Evolutionary conservation across 257 asterid species (phyloP), one percentile per base, ranked within the genome.

Genomic region (Salvia miltiorrhiza): DNA sequence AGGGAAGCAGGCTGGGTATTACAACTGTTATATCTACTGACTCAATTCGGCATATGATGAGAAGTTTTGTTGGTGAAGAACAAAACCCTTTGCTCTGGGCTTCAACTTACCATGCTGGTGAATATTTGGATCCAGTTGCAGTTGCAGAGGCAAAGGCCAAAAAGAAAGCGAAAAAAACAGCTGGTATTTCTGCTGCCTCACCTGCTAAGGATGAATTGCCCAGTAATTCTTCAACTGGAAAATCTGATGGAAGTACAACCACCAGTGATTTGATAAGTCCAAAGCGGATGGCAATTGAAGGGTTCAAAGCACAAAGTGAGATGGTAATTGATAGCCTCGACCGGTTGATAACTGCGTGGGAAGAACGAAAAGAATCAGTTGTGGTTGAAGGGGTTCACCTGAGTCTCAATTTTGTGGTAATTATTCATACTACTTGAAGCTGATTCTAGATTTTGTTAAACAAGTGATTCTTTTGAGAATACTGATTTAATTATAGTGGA

Each of bases 31-130:
- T 94, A 76, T 94, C 99, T 61, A 94, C 99, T 0, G 99, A 94
- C 81, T 94, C 99, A n/a, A 88, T 94, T 78, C 85, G 99, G 69
- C 99, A 94, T 83, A 94, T 94, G 99, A 91, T 94, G 99, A 81
- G 99, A 79, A 94, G 99, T 77, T 94, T 91, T 78, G 97, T 92
- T 30, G 95, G 79, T 68, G 99, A 94, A 79, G 84, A 86, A 76
- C 86, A 94, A 65, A 91, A 89, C 73, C 99, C 98, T 20, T 63
- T 94, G 72, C 97, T 94, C 50, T 94, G 99, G 99, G 93, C 99
- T 63, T 94, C 99, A 65, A 94, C 99, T 24, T 94, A 94, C 81
- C 99, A 91, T 63, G 99, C 99, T 9, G 98, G 99, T 21, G 99
- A 94, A 73, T 71, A 84, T 81, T 87, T 94, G 70, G 99, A 94